Percentiles rank a stretch among this genome's conserved stretches.
Evolutionary conservation across 305 asterid genomes (phyloP).

Genomic region (Fraxinus sp.): DNA sequence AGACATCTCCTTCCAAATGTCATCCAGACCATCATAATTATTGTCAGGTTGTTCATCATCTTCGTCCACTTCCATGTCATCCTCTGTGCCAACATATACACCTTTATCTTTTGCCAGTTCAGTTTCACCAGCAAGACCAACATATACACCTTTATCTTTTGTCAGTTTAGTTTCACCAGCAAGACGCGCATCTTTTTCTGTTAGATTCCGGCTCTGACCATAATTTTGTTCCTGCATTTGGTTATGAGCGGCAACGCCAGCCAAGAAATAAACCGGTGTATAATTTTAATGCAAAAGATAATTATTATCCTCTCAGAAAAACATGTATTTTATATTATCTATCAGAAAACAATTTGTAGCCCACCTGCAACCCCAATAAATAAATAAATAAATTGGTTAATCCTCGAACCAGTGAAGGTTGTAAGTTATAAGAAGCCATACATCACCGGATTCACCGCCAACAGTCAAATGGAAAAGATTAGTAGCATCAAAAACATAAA

Average conservation of each 20-base stretch:
- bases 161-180: constrained; percentile 22
- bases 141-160: constrained; percentile 41
- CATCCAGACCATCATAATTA: constrained; percentile 68
- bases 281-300: neutral
- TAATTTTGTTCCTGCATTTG: constrained; percentile 34
- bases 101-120: constrained; percentile 39
- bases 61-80: constrained; percentile 46
- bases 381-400: constrained; percentile 8
- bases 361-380: constrained; percentile 11
- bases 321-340: neutral
- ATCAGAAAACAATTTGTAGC: neutral
- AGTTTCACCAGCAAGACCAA: constrained; percentile 24
- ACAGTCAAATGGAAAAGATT: neutral
- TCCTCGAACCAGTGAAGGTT: neutral
- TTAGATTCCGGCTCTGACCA: constrained; percentile 34
- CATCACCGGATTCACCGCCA: neutral
- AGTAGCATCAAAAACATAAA: neutral
- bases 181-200: constrained; percentile 26
- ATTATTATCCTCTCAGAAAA: neutral
- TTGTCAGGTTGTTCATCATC: constrained; percentile 41
- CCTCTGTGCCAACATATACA: constrained; percentile 59
- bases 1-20: constrained; percentile 81
- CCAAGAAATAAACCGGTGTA: constrained; percentile 18
- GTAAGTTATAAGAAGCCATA: neutral
- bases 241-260: constrained; percentile 14